A percentile compares a stretch with the other conserved stretches of the same genome.
These are phyloP conservation scores for Hevea brasiliensis DNA, from an alignment of 345 rosid genomes.

Conservation along the genomic window DNA sequence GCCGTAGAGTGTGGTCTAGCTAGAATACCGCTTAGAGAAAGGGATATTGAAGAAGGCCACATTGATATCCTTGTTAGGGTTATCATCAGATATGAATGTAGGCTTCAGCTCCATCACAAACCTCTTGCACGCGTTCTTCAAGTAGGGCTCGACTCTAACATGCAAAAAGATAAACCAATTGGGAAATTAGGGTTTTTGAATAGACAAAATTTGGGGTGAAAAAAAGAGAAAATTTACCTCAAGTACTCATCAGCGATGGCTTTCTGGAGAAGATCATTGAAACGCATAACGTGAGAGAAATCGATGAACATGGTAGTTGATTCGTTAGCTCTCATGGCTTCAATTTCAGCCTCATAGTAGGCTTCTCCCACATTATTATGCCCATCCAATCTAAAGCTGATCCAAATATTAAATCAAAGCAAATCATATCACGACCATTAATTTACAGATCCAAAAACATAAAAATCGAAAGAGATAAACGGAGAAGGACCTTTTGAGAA, in stretches of 20 bases:
- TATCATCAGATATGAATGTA: constrained; percentile 64
- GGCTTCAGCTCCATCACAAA: constrained; percentile 82
- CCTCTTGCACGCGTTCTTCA: constrained; percentile 88
- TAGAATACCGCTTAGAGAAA: constrained; percentile 59
- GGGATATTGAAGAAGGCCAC: constrained; percentile 88
- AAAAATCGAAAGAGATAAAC: neutral
- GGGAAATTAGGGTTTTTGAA: neutral
- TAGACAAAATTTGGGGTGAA: neutral
- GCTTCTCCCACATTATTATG: constrained; percentile 41
- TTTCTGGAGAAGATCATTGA: constrained; percentile 73
- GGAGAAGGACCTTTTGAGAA: constrained; percentile 64
- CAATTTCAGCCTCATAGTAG: constrained; percentile 70
- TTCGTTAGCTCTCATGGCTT: constrained; percentile 64
- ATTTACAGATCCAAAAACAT: neutral
- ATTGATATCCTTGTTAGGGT: constrained; percentile 78
- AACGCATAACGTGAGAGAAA: constrained; percentile 85
- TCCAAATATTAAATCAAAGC: neutral
- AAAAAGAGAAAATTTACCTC: constrained; percentile 39
- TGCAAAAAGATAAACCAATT: neutral
- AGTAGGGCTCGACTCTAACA: constrained; percentile 67
- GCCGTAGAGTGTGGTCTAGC: neutral
- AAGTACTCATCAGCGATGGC: constrained; percentile 82
- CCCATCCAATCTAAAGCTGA: constrained; percentile 62
- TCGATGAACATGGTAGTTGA: constrained; percentile 82
- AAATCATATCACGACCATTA: neutral